Evolutionary conservation across 2,329 filamentous ascomycete species (phyloP), one percentile per base, ranked within the genome.

Genomic region (Orbilia blumenaviensis): DNA sequence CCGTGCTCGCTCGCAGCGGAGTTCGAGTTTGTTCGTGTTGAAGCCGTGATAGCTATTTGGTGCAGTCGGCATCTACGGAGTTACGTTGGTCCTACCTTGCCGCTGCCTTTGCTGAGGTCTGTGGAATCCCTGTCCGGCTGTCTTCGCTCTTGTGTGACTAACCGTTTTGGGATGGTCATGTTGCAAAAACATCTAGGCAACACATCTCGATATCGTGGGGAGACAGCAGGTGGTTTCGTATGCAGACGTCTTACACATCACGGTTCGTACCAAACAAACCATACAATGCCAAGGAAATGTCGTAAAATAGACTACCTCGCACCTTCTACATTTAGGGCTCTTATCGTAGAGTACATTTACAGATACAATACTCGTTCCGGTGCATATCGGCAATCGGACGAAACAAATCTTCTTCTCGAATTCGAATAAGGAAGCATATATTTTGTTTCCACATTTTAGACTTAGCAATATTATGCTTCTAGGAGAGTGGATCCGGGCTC

Each of bases 141-240:
- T 50, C 23, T 50, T 29, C 23, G n/a, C n/a, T 16, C 23, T 61
- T 48, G 27, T 62, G 4, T 18, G 27, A 63, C 41, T 48, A 54
- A 3, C 63, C 38, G 27, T 3, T 58, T 67, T 18, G 16, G 63
- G 63, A 67, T 67, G 63, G 63, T 67, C 48, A 25, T 67, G 63
- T 67, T 46, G 63, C 25, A 58, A 50, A 44, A 44, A 38, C 23
- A 36, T 44, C 38, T 67, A 67, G 63, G 63, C 63, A 67, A 67
- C 63, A 67, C 63, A 64, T 64, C 41, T 67, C 38, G 32, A 34
- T n/a, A 56, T 56, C 52, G 29, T 23, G 52, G 52, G 32, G 12
- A 6, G 8, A 16, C 4, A 50, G 42, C 42, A 46, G 46, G 46
- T 54, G n/a, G 48, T 50, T 32, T 18, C 25, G 46, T 18, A 25